Base-by-base conservation (phyloP, 2,329 filamentous ascomycete species). In the Cordyceps cateniannulata region DNA sequence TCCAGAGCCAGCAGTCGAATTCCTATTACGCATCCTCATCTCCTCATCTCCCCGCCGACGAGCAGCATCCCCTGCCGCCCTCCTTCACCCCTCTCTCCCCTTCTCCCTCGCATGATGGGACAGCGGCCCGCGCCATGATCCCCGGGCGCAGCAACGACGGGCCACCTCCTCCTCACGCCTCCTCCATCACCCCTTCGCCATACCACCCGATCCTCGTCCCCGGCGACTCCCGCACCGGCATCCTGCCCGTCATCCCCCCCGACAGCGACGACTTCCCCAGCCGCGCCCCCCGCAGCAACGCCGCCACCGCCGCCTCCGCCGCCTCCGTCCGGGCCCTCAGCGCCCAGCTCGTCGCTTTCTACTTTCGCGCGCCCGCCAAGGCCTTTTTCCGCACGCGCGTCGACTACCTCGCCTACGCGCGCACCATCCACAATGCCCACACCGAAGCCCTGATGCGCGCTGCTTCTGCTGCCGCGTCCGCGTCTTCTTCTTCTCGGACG, bases 341-440 rank as follows among this genome's bases (percentile, higher is more conserved):
- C 67, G 89, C 91, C 8, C 89, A 96, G 70, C 80, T 91, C 68
- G 83, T 96, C 59, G 88, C 91, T 25, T 96, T 96, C 68, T 97
- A 96, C 76, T 97, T 96, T 71, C 83, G 92, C 61, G 91, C 91
- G 0, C 93, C 93, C 1, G 89, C 92, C 58, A 96, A 96, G 75
- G 90, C 92, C 18, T 97, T 97, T 72, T 96, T 97, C 75, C 85
- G 91, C 63, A 93, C 90, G 1, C 81, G 93, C 62, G 91, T 97
- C 65, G 93, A 97, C 77, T 96, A 92, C 66, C 79, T 85, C 20
- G 82, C 82, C 1, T 85, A 84, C 63, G 83, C 82, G 3, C 77
- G 83, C 29, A 78, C 72, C 18, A 69, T 85, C 3, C 81, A 84
- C 63, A 73, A 81, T 64, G 75, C 78, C 40, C 77, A 79, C 62